Conservation (phyloP, 1,284 basidiomycete genomes). For the Microstroma glucosiphilum region DNA sequence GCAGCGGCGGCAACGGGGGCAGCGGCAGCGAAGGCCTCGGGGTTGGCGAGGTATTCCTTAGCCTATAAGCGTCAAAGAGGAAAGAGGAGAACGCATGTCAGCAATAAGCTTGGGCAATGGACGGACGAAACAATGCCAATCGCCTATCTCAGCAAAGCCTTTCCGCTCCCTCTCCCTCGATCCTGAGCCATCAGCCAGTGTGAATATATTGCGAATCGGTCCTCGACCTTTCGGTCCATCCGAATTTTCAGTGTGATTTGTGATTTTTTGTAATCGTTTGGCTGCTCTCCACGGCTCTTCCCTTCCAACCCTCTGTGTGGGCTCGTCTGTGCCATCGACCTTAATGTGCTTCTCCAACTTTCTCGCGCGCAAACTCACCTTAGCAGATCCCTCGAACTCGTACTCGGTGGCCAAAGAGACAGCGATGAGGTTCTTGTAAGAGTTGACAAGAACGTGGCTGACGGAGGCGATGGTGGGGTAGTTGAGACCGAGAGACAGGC, state of each 20-base stretch:
- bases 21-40: slow-evolving; percentile 83
- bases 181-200: slow-evolving; percentile 12
- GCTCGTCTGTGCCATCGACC: slow-evolving; percentile 5
- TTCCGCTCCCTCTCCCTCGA: neutral
- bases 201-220: slow-evolving; percentile 10
- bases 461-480: slow-evolving; percentile 95
- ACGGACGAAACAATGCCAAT: slow-evolving; percentile 10
- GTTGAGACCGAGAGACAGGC: slow-evolving; percentile 86
- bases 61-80: slow-evolving; percentile 56
- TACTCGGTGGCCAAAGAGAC: slow-evolving; percentile 88
- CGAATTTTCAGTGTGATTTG: slow-evolving; percentile 68
- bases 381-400: slow-evolving; percentile 85
- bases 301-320: neutral
- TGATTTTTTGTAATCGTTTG: slow-evolving; percentile 17
- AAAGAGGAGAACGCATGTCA: neutral
- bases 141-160: neutral
- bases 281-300: neutral
- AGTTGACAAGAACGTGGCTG: slow-evolving; percentile 89
- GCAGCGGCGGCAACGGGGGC: slow-evolving; percentile 62
- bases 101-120: neutral
- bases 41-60: slow-evolving; percentile 95
- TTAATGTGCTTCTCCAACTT: slow-evolving; percentile 27
- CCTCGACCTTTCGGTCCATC: slow-evolving; percentile 52
- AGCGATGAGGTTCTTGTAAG: slow-evolving; percentile 92
- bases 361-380: slow-evolving; percentile 59